Base-by-base conservation (phyloP, 306 rosid species). In the Quercus suber region DNA sequence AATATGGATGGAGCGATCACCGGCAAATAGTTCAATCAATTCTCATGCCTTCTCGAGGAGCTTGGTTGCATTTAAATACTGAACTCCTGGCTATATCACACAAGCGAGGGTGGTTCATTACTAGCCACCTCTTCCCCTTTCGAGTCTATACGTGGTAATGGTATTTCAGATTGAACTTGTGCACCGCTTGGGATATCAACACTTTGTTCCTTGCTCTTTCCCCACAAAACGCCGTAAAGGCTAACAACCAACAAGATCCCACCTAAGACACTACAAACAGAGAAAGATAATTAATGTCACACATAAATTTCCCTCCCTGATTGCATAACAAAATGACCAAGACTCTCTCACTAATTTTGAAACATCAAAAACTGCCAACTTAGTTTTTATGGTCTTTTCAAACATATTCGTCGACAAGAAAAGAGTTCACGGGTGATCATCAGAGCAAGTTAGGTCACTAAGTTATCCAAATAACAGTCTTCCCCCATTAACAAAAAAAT, bases 141-240 rank as follows among this genome's bases (percentile, higher is more conserved):
- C 53, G 25, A 28, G 30, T 81, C 75, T 68, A 31, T 63, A 37
- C 76, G 41, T 63, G 79, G 77, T 31, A 59, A 30, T 63, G 79
- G 77, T 31, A 59, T 73, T 59, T 73, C 61, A 30, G 73, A 59
- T 79, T 84, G 76, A 76, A 69, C 30, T 2, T 86, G 83, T 73
- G 77, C 64, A 56, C 79, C 67, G 74, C 70, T 75, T 18, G 45
- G 75, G 20, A 52, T 45, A 49, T 10, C 56, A 31, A 28, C 21
- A 30, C 18, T 57, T 8, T 52, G 55, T 60, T 88, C 89, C 79
- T 73, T 75, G 76, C 81, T 49, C 77, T 85, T 85, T 25, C 79
- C 84, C 91, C 91, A 88, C 12, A 88, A 70, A 75, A 88, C 87
- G 73, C 76, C 45, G 76, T 85, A 85, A 52, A 88, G 84, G 61